Evolutionary conservation across 805 yeast species (phyloP), one percentile per base, ranked within the genome.

Genomic region (Priceomyces medius): DNA sequence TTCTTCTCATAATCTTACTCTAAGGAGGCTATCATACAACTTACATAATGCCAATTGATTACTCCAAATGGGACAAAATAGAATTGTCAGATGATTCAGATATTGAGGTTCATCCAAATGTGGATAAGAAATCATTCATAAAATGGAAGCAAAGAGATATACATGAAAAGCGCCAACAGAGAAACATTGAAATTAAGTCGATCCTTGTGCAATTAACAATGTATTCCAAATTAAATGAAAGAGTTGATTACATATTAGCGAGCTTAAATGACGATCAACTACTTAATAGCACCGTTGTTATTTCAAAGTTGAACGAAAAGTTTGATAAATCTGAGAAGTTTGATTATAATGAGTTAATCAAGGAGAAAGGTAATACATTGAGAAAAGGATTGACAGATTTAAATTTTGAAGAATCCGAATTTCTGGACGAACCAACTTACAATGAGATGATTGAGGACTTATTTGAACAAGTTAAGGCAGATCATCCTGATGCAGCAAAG

Each of bases 41-140:
- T 3, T n/a, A 4, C 29, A 56, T 32, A 19, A 87, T 86, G 95
- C 81, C 87, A 23, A 81, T 93, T 50, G 99, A 93, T 62, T 93
- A 93, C 66, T 88, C 97, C 8, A 93, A 91, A 61, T 93, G 99
- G 98, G 99, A 93, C 64, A 88, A 88, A 60, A 79, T 93, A 44
- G 99, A 93, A 62, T 70, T 93, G 29, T 88, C 97, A 16, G 99
- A 93, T 61, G 99, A 93, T 63, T 88, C 97, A 7, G 99, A 93
- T 56, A 73, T 93, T 37, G 99, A 93, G 57, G 98, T 91, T 12
- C 99, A 93, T 60, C 99, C 98, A 45, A 93, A 93, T 58, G 99
- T 93, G 23, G 99, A 93, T 63, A 93, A 93, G 60, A 71, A 70
- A 29, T 90, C 98, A 1, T 91, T 93, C 51, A 88, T 93, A 54